phyloP scores from a whole-genome alignment of 495 filamentous ascomycete genomes.

The Penicillium lagena region DNA sequence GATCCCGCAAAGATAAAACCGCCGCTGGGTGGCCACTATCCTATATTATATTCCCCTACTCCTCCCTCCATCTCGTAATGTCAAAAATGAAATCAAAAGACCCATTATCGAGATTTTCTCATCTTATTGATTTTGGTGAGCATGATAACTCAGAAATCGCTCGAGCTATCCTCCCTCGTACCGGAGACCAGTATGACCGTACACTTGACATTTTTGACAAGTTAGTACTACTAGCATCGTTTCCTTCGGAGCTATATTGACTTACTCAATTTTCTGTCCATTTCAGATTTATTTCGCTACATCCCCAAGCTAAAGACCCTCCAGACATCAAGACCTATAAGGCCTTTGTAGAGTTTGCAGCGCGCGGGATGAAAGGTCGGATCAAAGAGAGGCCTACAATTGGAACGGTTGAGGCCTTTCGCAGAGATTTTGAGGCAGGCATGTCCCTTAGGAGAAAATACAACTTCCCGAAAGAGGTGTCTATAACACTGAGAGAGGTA shows the following conservation, averaged over 20 bases:
- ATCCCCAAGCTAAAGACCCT: neutral
- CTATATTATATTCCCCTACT: too few relatives aligned
- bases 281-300: neutral
- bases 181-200: too few relatives aligned
- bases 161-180: too few relatives aligned
- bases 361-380: neutral
- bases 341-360: neutral
- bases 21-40: too few relatives aligned
- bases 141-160: too few relatives aligned
- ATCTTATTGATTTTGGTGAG: too few relatives aligned
- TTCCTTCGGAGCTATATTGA: neutral
- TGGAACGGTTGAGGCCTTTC: neutral
- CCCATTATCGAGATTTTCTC: too few relatives aligned
- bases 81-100: too few relatives aligned
- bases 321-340: neutral
- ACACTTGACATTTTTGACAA: neutral
- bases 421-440: neutral
- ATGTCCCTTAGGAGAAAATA: slow-evolving; percentile 6
- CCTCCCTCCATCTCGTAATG: too few relatives aligned
- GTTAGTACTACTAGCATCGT: neutral
- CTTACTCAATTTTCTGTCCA: neutral
- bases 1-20: too few relatives aligned
- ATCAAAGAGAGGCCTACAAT: slow-evolving; percentile 2
- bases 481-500: neutral
- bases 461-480: slow-evolving; percentile 5